These are phyloP conservation scores for Fraxinus platypoda DNA, from an alignment of 305 asterid species.

Conservation along the genomic window DNA sequence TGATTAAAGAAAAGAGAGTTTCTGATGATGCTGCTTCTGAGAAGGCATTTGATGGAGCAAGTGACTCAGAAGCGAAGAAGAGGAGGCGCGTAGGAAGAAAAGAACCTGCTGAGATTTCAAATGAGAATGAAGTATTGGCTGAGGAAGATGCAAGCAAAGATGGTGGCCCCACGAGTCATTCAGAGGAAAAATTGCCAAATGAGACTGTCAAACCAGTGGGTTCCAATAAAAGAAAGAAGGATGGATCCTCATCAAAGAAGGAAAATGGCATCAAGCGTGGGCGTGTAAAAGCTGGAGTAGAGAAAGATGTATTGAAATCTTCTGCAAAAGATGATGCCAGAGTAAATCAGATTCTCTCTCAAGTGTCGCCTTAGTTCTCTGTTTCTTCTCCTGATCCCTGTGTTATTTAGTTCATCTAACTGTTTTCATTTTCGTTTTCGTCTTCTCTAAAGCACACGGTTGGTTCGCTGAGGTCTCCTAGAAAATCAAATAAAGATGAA, in stretches of 20 bases:
- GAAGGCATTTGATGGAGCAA: constrained; percentile 52
- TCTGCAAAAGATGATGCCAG: constrained; percentile 45
- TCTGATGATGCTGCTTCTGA: constrained; percentile 36
- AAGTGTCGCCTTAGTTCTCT: constrained; percentile 14
- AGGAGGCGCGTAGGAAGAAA: constrained; percentile 40
- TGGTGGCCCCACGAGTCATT: constrained; percentile 48
- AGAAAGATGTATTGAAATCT: constrained; percentile 42
- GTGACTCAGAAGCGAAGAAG: constrained; percentile 48
- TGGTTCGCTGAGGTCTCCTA: constrained; percentile 48
- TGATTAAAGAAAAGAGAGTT: constrained; percentile 37
- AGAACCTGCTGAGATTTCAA: constrained; percentile 35
- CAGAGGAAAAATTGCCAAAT: constrained; percentile 49
- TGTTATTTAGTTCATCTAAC: constrained; percentile 16
- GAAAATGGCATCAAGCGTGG: constrained; percentile 49
- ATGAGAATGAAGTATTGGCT: constrained; percentile 35
- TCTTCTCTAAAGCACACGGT: constrained; percentile 41
- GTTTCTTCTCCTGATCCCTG: constrained; percentile 13
- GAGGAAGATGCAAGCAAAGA: constrained; percentile 43
- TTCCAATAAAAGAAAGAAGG: constrained; percentile 41
- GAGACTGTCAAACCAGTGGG: constrained; percentile 42
- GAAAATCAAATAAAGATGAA: constrained; percentile 52
- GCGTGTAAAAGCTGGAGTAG: constrained; percentile 47
- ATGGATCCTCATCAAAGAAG: constrained; percentile 42
- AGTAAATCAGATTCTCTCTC: constrained; percentile 34
- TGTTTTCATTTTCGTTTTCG: constrained; percentile 19